Evolutionary conservation across 106 monocot species (phyloP).

Genomic region (Dioscorea zingiberensis): DNA sequence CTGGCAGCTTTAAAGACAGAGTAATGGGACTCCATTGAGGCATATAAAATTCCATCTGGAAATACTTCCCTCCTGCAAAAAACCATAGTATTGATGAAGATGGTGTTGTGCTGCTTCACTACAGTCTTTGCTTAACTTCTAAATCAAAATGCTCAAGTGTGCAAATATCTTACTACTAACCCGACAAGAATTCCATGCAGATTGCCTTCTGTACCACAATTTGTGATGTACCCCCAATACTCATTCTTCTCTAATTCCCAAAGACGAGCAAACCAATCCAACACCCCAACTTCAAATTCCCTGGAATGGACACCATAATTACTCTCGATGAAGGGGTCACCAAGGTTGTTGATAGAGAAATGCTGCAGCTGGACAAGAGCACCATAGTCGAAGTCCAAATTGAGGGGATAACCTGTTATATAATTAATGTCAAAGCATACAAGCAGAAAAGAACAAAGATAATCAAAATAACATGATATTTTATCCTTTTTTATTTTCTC

Average conservation of each 20-base stretch:
- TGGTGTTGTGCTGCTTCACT: too few relatives aligned
- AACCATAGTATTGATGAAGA: background rate
- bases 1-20: conserved; percentile 79
- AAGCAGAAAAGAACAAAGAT: background rate
- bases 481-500: too few relatives aligned
- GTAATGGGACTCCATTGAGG: conserved; percentile 69
- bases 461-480: background rate
- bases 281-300: conserved; percentile 74
- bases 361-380: conserved; percentile 67
- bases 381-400: conserved; percentile 84
- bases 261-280: conserved; percentile 87
- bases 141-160: too few relatives aligned
- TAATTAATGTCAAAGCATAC: too few relatives aligned
- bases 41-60: conserved; percentile 63
- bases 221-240: conserved; percentile 93
- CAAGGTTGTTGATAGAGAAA: conserved; percentile 91
- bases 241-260: conserved; percentile 84
- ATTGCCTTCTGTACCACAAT: conserved; percentile 86
- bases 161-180: conserved; percentile 13
- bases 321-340: conserved; percentile 90
- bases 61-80: conserved; percentile 53
- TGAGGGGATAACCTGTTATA: conserved; percentile 65
- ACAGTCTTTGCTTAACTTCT: too few relatives aligned
- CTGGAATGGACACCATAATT: conserved; percentile 87
- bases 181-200: conserved; percentile 84